phyloP scores from a whole-genome alignment of 2,329 filamentous ascomycete species.

The Teratosphaeria nubilosa region DNA sequence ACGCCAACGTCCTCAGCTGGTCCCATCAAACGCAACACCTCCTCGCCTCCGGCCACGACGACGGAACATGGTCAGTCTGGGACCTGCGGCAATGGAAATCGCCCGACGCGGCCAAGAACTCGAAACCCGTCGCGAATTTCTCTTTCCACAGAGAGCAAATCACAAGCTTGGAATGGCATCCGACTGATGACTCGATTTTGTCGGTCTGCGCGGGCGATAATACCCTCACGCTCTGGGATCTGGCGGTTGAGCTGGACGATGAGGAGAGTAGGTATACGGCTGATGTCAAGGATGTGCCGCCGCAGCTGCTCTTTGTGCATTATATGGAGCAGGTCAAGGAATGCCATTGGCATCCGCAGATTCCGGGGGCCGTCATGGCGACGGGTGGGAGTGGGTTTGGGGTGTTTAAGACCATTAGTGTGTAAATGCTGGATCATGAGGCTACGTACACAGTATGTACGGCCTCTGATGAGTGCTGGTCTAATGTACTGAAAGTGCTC shows the following conservation, averaged over 20 bases:
- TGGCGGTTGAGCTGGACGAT: conserved; percentile 92
- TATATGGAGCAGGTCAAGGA: conserved; percentile 94
- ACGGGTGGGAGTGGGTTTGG: conserved; percentile 80
- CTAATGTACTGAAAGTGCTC: neutral
- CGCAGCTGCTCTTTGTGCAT: conserved; percentile 91
- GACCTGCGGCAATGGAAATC: conserved; percentile 89
- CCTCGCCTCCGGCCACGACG: conserved; percentile 83
- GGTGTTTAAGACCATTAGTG: conserved; percentile 31
- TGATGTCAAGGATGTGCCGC: conserved; percentile 79
- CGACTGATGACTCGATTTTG: conserved; percentile 90
- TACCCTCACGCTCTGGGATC: conserved; percentile 91
- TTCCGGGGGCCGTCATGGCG: conserved; percentile 77
- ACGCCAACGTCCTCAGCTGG: conserved; percentile 97
- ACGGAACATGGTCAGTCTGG: conserved; percentile 93
- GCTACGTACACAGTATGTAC: neutral
- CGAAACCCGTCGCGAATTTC: conserved; percentile 83
- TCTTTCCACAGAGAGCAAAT: conserved; percentile 94
- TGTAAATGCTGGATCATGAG: neutral
- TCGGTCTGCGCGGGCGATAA: conserved; percentile 87
- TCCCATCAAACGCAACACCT: conserved; percentile 79
- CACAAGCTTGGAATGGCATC: conserved; percentile 94
- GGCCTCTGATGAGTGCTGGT: neutral
- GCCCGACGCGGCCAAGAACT: conserved; percentile 37
- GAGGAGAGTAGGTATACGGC: conserved; percentile 89
- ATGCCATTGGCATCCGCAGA: conserved; percentile 94